These are phyloP conservation scores for Exophiala calicioides DNA, from an alignment of 2,329 filamentous ascomycete genomes.

Conservation along the genomic window DNA sequence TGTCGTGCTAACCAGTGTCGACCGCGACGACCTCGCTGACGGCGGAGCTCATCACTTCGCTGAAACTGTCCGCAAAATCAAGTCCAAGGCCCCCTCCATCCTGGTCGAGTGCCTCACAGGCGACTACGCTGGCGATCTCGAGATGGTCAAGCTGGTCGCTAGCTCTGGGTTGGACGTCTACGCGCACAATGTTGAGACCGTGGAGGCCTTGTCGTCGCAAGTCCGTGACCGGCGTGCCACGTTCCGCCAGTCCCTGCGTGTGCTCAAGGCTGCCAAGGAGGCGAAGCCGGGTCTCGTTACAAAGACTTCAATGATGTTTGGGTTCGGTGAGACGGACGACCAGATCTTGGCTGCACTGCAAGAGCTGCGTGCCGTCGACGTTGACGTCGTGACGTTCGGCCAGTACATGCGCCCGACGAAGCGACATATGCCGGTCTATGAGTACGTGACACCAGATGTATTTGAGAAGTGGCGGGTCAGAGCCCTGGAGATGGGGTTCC, in stretches of 20 bases:
- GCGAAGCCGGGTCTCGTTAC: constrained; percentile 79
- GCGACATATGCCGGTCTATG: constrained; percentile 93
- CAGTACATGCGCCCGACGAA: constrained; percentile 99
- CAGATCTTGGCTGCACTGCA: constrained; percentile 77
- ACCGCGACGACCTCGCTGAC: constrained; percentile 87
- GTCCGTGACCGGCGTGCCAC: constrained; percentile 88
- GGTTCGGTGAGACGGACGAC: constrained; percentile 85
- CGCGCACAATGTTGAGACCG: constrained; percentile 95
- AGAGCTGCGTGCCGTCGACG: constrained; percentile 75
- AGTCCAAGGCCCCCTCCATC: constrained; percentile 63
- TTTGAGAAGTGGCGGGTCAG: constrained; percentile 91
- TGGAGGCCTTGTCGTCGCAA: constrained; percentile 83
- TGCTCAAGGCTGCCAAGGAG: constrained; percentile 79
- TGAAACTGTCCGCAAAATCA: constrained; percentile 92
- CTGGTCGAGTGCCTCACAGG: constrained; percentile 61
- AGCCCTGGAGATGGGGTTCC: constrained; percentile 90
- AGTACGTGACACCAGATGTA: constrained; percentile 86
- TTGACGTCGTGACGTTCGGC: constrained; percentile 98
- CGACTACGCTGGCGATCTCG: constrained; percentile 80
- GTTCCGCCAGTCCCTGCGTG: constrained; percentile 79
- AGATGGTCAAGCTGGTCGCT: constrained; percentile 84
- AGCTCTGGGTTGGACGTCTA: constrained; percentile 90
- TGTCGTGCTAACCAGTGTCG: constrained; percentile 89
- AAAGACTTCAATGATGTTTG: constrained; percentile 98
- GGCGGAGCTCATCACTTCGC: constrained; percentile 88